These are phyloP conservation scores for Chenopodium quinoa DNA, from an alignment of 148 eudicot species.

Conservation along the genomic window DNA sequence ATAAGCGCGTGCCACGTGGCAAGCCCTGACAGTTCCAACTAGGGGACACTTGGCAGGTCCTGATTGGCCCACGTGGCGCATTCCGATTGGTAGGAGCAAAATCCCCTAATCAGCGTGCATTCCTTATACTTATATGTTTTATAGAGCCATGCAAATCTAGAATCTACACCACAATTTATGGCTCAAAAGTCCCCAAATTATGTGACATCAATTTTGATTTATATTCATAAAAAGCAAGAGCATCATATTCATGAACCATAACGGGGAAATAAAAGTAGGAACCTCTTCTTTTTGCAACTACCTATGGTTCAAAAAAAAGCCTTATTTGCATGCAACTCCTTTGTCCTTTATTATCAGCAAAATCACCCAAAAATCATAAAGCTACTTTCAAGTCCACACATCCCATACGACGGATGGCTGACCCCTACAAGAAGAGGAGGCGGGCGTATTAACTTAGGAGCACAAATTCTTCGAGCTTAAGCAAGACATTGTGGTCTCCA, in stretches of 20 bases:
- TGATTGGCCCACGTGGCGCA: too few species aligned
- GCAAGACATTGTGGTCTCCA: not conserved
- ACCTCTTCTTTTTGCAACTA: conserved; percentile 15
- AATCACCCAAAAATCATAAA: not conserved
- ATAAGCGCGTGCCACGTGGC: too few species aligned
- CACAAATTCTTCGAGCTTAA: not conserved
- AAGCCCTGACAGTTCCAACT: too few species aligned
- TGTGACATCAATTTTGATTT: not conserved
- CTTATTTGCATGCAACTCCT: not conserved
- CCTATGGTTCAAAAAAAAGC: not conserved
- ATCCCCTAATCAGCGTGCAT: too few species aligned
- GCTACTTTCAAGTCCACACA: not conserved
- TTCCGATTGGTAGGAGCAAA: too few species aligned
- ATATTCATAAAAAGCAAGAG: conserved; percentile 5
- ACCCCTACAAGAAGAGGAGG: too few species aligned
- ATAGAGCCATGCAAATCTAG: not conserved
- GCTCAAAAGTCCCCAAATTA: not conserved
- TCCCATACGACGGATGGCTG: too few species aligned
- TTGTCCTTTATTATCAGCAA: not conserved
- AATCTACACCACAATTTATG: not conserved
- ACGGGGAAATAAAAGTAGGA: not conserved
- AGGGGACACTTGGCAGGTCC: too few species aligned
- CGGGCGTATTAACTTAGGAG: not conserved
- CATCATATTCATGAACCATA: conserved; percentile 22
- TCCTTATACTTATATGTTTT: not conserved